Base-by-base conservation (phyloP, 2,329 filamentous ascomycete species). In the Epichloe amarillans region DNA sequence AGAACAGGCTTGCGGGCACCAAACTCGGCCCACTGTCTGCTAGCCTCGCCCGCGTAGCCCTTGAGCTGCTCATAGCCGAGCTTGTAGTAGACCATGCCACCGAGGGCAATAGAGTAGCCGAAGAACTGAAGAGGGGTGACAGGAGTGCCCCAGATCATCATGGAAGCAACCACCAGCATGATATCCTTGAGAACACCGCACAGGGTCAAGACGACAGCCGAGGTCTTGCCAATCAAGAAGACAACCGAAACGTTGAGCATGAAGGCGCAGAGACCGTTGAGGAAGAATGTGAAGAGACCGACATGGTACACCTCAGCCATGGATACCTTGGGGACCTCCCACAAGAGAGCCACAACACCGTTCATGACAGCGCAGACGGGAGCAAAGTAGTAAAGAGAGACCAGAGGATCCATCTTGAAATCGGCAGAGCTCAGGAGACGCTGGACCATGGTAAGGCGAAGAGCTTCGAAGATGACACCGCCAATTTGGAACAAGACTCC, bases 401-500 rank as follows among this genome's bases (percentile, higher is more conserved):
- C 87, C 21, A 93, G 74, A 17, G 87, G 87, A 66, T 93, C 87
- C 88, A 93, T 93, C 79, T 91, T 91, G 79, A 85, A 91, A 70
- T 91, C 86, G 47, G 83, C 76, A 41, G 83, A 86, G 73, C 83
- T 89, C 60, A 93, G 79, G 44, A 93, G 76, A 53, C 83, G 82
- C 73, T 91, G 83, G 49, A 93, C 86, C 82, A 93, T 83, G 72
- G 86, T 87, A 53, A 93, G 76, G 61, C 87, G 84, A 57, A 88
- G 78, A 51, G 87, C 86, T 71, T 93, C 88, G 63, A 91, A 93
- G 61, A 84, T 66, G 62, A 93, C 84, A 62, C 87, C 87, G 52
- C 75, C 82, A 54, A 85, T 73, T 72, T 93, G 88, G 76, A 82
- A 89, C 56, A 89, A 66, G 70, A 93, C 86, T 56, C 87, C 87